These are phyloP conservation scores for Apophysomyces elegans DNA, from an alignment of 371 early-diverging fungal genomes.

Conservation along the genomic window DNA sequence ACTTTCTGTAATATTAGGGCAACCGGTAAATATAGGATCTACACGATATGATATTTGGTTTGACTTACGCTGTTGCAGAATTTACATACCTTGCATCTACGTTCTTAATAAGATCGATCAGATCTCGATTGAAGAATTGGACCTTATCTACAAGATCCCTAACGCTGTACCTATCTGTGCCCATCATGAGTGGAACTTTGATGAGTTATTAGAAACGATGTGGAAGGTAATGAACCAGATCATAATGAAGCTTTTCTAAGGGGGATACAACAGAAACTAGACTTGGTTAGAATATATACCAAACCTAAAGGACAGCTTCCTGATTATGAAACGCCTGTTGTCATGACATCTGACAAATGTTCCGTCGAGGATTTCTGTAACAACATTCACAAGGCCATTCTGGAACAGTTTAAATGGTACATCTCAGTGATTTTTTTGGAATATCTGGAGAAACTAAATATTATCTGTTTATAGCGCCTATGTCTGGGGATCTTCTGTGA, in stretches of 20 bases:
- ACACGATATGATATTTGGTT: no score
- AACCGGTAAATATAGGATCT: slow-evolving; percentile 62
- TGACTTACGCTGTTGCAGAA: slow-evolving; percentile 27
- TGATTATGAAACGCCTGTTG: slow-evolving; percentile 98
- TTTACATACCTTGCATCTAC: slow-evolving; percentile 86
- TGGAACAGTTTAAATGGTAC: slow-evolving; percentile 94
- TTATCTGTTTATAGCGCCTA: slow-evolving; percentile 65
- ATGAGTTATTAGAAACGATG: slow-evolving; percentile 95
- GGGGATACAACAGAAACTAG: slow-evolving; percentile 58
- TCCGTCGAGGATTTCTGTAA: slow-evolving; percentile 98
- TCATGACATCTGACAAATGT: slow-evolving; percentile 77
- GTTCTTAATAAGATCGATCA: slow-evolving; percentile 97
- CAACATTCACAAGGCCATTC: slow-evolving; percentile 95
- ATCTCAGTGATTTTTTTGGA: neutral
- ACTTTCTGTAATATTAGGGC: slow-evolving; percentile 39
- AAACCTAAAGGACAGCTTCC: slow-evolving; percentile 98
- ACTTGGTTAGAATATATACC: slow-evolving; percentile 88
- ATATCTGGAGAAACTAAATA: neutral
- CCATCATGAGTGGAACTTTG: slow-evolving; percentile 99
- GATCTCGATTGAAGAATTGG: slow-evolving; percentile 92
- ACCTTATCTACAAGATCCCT: slow-evolving; percentile 96
- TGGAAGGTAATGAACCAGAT: slow-evolving; percentile 65
- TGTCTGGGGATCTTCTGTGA: slow-evolving; percentile 99
- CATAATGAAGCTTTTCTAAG: neutral
- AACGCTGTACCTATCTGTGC: slow-evolving; percentile 98